Evolutionary conservation across 2,329 filamentous ascomycete genomes (phyloP).

Genomic region (Epichloe sylvatica): DNA sequence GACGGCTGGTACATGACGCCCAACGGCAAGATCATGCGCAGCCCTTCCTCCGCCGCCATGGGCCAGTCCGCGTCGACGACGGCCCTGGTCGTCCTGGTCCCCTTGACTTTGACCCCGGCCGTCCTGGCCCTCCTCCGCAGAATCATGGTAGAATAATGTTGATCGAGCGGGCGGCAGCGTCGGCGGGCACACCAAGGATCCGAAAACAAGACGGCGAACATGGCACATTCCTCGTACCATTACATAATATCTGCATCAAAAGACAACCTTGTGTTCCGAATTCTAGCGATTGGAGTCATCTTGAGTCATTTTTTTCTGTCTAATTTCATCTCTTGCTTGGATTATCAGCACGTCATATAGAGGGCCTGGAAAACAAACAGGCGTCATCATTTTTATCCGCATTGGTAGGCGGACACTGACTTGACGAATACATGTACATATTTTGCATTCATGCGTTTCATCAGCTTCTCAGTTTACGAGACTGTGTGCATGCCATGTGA

Average conservation of each 20-base stretch:
- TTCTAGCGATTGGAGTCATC: not conserved
- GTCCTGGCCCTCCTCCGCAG: slow-evolving; percentile 11
- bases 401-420: not conserved
- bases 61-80: slow-evolving; percentile 6
- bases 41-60: slow-evolving; percentile 24
- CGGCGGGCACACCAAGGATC: not conserved
- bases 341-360: not conserved
- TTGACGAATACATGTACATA: no score
- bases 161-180: not conserved
- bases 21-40: slow-evolving; percentile 65
- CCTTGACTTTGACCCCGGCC: slow-evolving; percentile 5
- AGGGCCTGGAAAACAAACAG: not conserved
- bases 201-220: not conserved
- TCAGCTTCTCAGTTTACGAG: no score
- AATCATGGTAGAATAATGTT: not conserved
- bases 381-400: not conserved
- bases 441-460: no score
- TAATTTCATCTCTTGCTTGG: not conserved
- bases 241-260: not conserved
- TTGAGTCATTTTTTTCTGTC: no score
- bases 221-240: not conserved
- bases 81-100: slow-evolving; percentile 14
- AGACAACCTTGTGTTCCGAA: no score
- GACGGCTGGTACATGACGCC: slow-evolving; percentile 69
- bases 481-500: no score